Conservation (phyloP, 2,329 filamentous ascomycete genomes). For the Bisporella sp. region DNA sequence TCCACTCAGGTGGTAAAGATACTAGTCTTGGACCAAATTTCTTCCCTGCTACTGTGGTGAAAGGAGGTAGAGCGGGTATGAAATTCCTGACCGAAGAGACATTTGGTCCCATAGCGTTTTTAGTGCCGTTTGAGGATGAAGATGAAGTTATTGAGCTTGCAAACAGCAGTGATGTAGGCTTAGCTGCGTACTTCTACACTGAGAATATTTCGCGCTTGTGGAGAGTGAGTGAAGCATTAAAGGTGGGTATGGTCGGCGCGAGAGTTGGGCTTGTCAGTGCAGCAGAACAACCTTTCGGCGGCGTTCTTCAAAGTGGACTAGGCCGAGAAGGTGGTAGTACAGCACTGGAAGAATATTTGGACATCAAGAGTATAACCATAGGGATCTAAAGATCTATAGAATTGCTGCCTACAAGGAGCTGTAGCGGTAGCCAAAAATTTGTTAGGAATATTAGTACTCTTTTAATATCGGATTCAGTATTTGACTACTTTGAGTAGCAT, state of each 20-base stretch:
- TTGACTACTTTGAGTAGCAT: too few species aligned
- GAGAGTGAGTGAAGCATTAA: conserved; percentile 37
- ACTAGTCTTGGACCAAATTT: conserved; percentile 9
- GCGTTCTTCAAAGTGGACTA: conserved; percentile 77
- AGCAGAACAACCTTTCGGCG: conserved; percentile 51
- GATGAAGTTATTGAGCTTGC: conserved; percentile 46
- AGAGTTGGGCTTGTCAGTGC: conserved; percentile 14
- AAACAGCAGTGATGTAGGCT: conserved; percentile 50
- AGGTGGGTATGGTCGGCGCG: conserved; percentile 34
- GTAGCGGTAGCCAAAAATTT: too few species aligned
- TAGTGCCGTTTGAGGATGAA: conserved; percentile 44
- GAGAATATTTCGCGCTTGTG: conserved; percentile 34
- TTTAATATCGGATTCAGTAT: too few species aligned
- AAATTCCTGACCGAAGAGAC: conserved; percentile 13
- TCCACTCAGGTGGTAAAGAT: conserved; percentile 29
- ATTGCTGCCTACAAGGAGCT: too few species aligned
- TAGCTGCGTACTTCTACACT: conserved; percentile 46
- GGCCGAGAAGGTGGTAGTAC: conserved; percentile 73
- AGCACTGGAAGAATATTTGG: conserved; percentile 60
- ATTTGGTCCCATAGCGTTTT: conserved; percentile 54
- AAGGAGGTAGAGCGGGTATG: conserved; percentile 13
- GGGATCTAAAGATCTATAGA: too few species aligned
- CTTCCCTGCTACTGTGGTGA: conserved; percentile 16
- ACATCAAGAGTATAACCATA: too few species aligned
- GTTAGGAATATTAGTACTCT: too few species aligned